Percentiles rank a stretch among this genome's conserved stretches.
These are phyloP conservation scores for Trichosporon inkin DNA, from an alignment of 1,284 basidiomycete genomes.

Conservation along the genomic window DNA sequence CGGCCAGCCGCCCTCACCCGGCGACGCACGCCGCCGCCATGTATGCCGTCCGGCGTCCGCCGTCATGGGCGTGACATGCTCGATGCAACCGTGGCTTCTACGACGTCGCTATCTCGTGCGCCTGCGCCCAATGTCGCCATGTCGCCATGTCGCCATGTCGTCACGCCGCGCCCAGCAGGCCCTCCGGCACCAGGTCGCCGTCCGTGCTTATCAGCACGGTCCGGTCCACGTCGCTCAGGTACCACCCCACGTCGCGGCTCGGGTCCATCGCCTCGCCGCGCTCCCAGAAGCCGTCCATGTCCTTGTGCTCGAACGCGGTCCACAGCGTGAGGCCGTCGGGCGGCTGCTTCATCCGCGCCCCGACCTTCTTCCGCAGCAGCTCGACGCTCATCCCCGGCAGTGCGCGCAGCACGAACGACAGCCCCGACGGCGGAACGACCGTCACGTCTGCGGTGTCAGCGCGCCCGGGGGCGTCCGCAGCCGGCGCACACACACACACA, in stretches of 20 bases:
- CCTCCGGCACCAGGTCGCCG: too few relatives aligned
- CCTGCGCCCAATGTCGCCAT: too few relatives aligned
- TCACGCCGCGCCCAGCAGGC: too few relatives aligned
- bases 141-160: too few relatives aligned
- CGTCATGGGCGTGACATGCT: too few relatives aligned
- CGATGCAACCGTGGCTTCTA: too few relatives aligned
- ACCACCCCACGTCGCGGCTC: slow-evolving; percentile 23
- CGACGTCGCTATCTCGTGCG: too few relatives aligned
- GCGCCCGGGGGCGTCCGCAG: too few relatives aligned
- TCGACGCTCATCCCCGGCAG: slow-evolving; percentile 12
- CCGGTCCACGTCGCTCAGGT: slow-evolving; percentile 23
- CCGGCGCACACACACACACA: too few relatives aligned
- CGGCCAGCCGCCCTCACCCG: too few relatives aligned
- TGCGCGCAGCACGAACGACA: slow-evolving; percentile 18
- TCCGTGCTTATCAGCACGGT: background rate
- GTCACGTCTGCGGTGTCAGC: slow-evolving; percentile 13
- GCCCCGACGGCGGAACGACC: slow-evolving; percentile 20
- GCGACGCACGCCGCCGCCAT: too few relatives aligned
- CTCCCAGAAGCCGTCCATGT: slow-evolving; percentile 16
- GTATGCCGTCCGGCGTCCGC: too few relatives aligned
- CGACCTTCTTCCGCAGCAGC: slow-evolving; percentile 15
- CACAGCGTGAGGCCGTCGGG: background rate
- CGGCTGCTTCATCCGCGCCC: slow-evolving; percentile 7
- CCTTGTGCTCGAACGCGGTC: slow-evolving; percentile 13
- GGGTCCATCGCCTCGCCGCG: slow-evolving; percentile 24